Base-by-base conservation (phyloP, 1,284 basidiomycete species). In the Agroathelia rolfsii region DNA sequence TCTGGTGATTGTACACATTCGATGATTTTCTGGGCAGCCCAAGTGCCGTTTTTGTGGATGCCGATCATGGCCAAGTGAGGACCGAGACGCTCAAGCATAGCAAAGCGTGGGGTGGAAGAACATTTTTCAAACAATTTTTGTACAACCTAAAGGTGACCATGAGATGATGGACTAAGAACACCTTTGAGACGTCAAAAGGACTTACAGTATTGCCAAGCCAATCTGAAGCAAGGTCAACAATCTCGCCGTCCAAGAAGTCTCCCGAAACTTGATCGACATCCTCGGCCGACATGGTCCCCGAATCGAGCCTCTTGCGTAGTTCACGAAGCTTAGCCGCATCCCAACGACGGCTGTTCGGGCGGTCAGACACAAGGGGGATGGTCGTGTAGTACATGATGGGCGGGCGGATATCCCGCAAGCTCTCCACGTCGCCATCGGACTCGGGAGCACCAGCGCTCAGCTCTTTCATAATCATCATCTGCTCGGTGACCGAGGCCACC, bases 21-120 rank as follows among this genome's bases (percentile, higher is more conserved):
- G 44, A 98, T 97, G 51, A 97, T 94, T 69, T 95, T 95, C 58
- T 98, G 95, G 3, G 93, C 94, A 1, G 95, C 94, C 95, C 95
- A 98, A 0, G 95, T 99, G 24, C 95, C 95, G 48, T 98, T 98
- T 66, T 98, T 98, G 67, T 99, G 95, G 32, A 94, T 92, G 30
- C 95, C 95, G 44, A 97, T 95, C 72, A 89, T 89, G 16, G 94
- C 95, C 15, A 99, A 66, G 54, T 95, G 86, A 33, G 95, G 95
- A 3, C 82, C 77, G 38, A 98, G 82, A 28, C 90, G 79, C 50
- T 97, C 90, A 28, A 99, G 67, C 87, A 98, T 92, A 11, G 78
- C 76, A 42, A 87, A 71, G 45, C 93, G 74, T 30, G 89, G 78
- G 3, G 50, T 57, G 23, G 79, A 62, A 13, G 86, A 86, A 49